Base-by-base conservation (phyloP, 164 flowering plant species). In the Vitis rotundifolia region DNA sequence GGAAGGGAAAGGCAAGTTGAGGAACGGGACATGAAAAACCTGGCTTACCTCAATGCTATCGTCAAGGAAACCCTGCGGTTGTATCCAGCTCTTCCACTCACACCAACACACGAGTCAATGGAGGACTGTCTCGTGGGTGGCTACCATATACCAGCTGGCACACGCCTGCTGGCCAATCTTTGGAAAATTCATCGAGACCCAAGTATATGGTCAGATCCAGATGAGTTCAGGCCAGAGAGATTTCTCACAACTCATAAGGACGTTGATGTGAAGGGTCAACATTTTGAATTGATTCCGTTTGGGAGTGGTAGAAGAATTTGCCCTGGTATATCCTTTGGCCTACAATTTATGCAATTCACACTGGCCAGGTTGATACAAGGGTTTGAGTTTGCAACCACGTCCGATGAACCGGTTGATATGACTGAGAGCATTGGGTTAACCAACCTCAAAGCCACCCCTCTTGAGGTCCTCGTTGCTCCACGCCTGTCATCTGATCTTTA, bases 1-100 rank as follows among this genome's bases (percentile, higher is more conserved):
- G 88, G 84, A 3, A 82, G 12, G 49, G 70, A 73, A 0, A 71
- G 85, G 16, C 63, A 61, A 18, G 81, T 78, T 5, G 67, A 66
- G 2, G 78, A 71, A 63, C 70, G 79, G 2, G 81, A 80, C 71
- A 14, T 77, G 1, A 55, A 31, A 1, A 77, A 77, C 19, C 15
- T 80, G 0, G 69, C 63, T 0, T 77, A 75, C 51, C 79, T 80
- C 58, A 68, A 70, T 66, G 78, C 79, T 2, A 66, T 76, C n/a
- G 26, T 73, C 48, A 79, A 79, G 15, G 82, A 79, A 53, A 66
- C 77, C 3, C 31, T 79, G 15, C 59, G 82, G 5, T 12, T 77
- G 18, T 70, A 64, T 59, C 79, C 76, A 1, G 59, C 69, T 26
- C 67, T 26, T 1, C 78, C 81, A 18, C 56, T 75, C 7, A 2